Percentiles rank a stretch among this genome's conserved stretches.
These are phyloP conservation scores for Dalechampia spathulata DNA, from an alignment of 441 rosid species.

Conservation along the genomic window DNA sequence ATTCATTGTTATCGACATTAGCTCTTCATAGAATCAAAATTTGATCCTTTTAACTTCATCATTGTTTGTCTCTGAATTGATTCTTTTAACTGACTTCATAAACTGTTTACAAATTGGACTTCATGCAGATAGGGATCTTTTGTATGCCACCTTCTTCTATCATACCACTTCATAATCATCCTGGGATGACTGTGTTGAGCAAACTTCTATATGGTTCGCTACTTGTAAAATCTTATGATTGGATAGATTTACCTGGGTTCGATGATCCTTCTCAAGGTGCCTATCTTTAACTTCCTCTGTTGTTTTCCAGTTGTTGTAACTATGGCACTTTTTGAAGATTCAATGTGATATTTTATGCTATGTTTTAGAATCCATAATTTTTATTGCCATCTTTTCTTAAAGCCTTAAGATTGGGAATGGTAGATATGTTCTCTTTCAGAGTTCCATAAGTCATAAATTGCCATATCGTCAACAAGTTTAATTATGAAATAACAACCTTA, in stretches of 20 bases:
- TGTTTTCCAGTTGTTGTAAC: neutral
- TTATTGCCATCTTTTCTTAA: neutral
- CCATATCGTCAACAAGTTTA: neutral
- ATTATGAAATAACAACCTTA: neutral
- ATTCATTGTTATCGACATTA: slow-evolving; percentile 4
- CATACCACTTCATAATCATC: slow-evolving; percentile 99
- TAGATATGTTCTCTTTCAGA: too few relatives aligned
- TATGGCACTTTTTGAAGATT: neutral
- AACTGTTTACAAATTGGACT: slow-evolving; percentile 6
- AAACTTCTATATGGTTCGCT: slow-evolving; percentile 88
- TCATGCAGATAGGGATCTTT: slow-evolving; percentile 84
- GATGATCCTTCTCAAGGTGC: slow-evolving; percentile 69
- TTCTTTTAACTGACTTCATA: slow-evolving; percentile 2
- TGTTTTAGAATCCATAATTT: neutral
- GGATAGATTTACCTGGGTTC: slow-evolving; percentile 57
- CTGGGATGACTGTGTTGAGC: slow-evolving; percentile 99
- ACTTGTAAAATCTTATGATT: slow-evolving; percentile 84
- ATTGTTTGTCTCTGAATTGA: neutral
- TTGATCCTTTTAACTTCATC: neutral
- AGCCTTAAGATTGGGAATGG: neutral
- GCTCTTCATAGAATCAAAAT: neutral
- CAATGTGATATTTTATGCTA: neutral
- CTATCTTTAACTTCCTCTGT: slow-evolving; percentile 1
- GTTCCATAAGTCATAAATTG: neutral
- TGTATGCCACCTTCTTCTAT: slow-evolving; percentile 91